These are phyloP conservation scores for Thermothielavioides terrestris DNA, from an alignment of 495 filamentous ascomycete genomes.

Conservation along the genomic window DNA sequence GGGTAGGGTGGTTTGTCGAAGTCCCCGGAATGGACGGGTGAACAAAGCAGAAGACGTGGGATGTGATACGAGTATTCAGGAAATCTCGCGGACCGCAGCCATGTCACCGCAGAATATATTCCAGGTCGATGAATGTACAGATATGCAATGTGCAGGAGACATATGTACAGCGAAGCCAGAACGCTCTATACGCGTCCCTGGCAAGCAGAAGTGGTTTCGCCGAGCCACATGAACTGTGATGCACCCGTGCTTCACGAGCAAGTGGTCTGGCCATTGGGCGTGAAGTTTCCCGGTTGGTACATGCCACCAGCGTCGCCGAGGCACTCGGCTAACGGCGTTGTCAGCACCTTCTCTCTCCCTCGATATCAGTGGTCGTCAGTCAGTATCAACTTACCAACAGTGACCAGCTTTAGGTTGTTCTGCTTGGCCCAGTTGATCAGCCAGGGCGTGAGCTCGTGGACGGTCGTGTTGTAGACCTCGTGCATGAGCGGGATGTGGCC, in stretches of 20 bases:
- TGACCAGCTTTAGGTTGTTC: conserved; percentile 44
- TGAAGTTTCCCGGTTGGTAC: conserved; percentile 37
- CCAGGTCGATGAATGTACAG: background rate
- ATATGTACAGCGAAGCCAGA: background rate
- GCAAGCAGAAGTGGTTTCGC: too few relatives aligned
- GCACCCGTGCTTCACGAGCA: conserved; percentile 15
- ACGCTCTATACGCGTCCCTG: background rate
- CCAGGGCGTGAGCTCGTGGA: conserved; percentile 42
- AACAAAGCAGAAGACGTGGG: too few relatives aligned
- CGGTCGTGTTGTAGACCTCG: conserved; percentile 42
- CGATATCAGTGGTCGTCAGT: background rate
- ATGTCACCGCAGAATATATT: background rate
- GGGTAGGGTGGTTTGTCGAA: too few relatives aligned
- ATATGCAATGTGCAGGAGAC: background rate
- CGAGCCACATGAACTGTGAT: too few relatives aligned
- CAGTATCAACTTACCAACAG: conserved; percentile 35
- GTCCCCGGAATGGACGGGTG: too few relatives aligned
- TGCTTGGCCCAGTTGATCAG: conserved; percentile 45
- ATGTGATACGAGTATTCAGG: too few relatives aligned
- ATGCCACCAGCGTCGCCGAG: conserved; percentile 38
- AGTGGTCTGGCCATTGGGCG: conserved; percentile 15
- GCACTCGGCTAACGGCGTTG: conserved; percentile 35
- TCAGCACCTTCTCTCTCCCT: conserved; percentile 14
- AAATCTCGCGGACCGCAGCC: too few relatives aligned
- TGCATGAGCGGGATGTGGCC: conserved; percentile 51